Evolutionary conservation across 2,329 filamentous ascomycete species (phyloP).

Genomic region (Trichoderma atrobrunneum): DNA sequence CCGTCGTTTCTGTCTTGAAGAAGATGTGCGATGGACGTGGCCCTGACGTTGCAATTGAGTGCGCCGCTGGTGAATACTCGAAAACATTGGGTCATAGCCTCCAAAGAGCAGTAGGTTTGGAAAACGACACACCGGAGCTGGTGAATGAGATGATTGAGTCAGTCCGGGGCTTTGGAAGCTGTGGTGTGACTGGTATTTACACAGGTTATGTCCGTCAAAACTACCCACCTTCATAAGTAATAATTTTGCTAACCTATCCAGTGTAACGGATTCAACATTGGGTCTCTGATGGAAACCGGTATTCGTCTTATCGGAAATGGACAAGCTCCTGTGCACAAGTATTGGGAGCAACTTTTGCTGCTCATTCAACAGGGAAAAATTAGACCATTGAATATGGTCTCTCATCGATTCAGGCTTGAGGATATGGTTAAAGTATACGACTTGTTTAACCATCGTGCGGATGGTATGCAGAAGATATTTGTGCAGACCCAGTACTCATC

Average conservation of each 20-base stretch:
- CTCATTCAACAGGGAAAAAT: not conserved
- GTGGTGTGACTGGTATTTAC: not conserved
- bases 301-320: not conserved
- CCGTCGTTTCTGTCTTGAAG: not conserved
- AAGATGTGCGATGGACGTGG: not conserved
- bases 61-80: not conserved
- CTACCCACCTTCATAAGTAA: not conserved
- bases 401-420: not conserved
- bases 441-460: not conserved
- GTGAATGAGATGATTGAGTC: not conserved
- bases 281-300: not conserved
- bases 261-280: not conserved
- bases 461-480: not conserved
- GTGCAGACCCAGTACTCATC: not conserved
- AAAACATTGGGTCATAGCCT: not conserved
- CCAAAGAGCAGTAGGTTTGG: not conserved
- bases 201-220: not conserved
- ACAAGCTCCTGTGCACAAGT: not conserved
- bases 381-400: not conserved
- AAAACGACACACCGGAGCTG: not conserved
- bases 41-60: not conserved
- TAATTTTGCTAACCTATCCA: not conserved
- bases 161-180: not conserved
- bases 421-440: not conserved
- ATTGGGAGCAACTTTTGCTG: not conserved